phyloP scores from a whole-genome alignment of 106 monocot species.

The Alisma plantagoaquatica region DNA sequence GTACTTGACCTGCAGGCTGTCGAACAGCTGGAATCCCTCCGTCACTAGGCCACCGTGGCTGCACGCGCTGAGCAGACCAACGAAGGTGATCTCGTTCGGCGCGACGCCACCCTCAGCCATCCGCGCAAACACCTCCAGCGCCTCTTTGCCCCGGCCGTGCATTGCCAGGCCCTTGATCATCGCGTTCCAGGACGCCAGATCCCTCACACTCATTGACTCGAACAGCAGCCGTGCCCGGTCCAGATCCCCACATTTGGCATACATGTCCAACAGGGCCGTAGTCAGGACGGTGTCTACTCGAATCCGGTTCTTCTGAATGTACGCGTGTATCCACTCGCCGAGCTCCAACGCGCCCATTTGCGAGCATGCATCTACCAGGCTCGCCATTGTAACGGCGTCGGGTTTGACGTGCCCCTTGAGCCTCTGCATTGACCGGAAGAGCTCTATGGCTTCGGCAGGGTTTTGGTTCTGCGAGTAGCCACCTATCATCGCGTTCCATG shows the following conservation, averaged over 20 bases:
- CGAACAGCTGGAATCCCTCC: constrained; percentile 30
- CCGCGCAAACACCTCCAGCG: constrained; percentile 24
- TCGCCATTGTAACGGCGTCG: constrained; percentile 38
- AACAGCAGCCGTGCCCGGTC: constrained; percentile 24
- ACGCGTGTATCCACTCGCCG: constrained; percentile 46
- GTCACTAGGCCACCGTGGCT: constrained; percentile 42
- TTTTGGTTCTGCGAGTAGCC: constrained; percentile 30
- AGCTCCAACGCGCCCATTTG: constrained; percentile 34
- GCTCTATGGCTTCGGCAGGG: constrained; percentile 25
- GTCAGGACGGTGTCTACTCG: constrained; percentile 21
- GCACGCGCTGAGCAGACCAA: constrained; percentile 49
- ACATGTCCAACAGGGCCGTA: constrained; percentile 67
- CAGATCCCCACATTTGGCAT: constrained; percentile 52
- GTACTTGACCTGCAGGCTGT: constrained; percentile 21
- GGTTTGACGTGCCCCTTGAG: constrained; percentile 14
- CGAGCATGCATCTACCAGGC: constrained; percentile 37
- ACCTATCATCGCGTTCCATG: constrained; percentile 64
- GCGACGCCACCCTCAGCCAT: constrained; percentile 27
- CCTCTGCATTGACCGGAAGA: constrained; percentile 44
- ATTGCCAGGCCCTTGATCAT: constrained; percentile 43
- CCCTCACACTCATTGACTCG: constrained; percentile 15
- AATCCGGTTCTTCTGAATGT: constrained; percentile 25
- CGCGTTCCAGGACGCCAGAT: constrained; percentile 35
- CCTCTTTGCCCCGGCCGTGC: constrained; percentile 35
- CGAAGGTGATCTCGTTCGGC: constrained; percentile 46